Percentiles rank a stretch among this genome's conserved stretches.
Evolutionary conservation across 129 eudicot species (phyloP).

Genomic region (Centrapalus pauciflorus): DNA sequence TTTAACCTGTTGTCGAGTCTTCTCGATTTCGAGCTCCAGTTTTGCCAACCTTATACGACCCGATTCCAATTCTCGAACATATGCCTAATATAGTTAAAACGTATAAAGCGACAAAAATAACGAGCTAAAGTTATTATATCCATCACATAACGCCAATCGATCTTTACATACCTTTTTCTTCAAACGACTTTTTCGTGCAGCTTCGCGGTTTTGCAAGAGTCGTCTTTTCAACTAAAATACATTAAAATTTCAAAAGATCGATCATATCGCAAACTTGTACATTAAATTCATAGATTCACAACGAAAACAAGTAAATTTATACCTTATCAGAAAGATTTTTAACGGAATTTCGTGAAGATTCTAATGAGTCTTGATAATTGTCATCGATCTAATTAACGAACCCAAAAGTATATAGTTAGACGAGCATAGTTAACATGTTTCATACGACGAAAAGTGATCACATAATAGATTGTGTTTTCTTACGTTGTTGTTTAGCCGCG

Average conservation of each 20-base stretch:
- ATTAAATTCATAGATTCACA: background rate
- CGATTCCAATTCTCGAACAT: constrained; percentile 76
- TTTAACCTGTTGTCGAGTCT: constrained; percentile 69
- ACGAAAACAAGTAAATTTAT: background rate
- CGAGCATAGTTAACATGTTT: background rate
- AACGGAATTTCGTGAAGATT: constrained; percentile 34
- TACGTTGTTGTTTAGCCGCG: constrained; percentile 42
- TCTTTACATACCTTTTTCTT: constrained; percentile 57
- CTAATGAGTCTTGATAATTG: constrained; percentile 46
- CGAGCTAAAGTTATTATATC: background rate
- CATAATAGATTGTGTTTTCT: background rate
- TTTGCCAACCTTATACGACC: constrained; percentile 75
- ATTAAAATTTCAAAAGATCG: background rate
- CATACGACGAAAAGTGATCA: background rate
- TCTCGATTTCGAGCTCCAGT: constrained; percentile 62
- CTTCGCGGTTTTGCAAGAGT: constrained; percentile 88
- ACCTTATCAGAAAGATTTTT: constrained; percentile 60
- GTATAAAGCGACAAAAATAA: background rate
- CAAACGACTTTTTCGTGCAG: constrained; percentile 79
- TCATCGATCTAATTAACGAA: constrained; percentile 27
- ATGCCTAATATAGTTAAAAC: constrained; percentile 55
- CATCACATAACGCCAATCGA: no score
- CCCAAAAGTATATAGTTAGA: background rate
- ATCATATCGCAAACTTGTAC: background rate
- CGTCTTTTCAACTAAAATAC: constrained; percentile 61